phyloP scores from a whole-genome alignment of 2,329 filamentous ascomycete genomes.

The Tympanopsis confertula region DNA sequence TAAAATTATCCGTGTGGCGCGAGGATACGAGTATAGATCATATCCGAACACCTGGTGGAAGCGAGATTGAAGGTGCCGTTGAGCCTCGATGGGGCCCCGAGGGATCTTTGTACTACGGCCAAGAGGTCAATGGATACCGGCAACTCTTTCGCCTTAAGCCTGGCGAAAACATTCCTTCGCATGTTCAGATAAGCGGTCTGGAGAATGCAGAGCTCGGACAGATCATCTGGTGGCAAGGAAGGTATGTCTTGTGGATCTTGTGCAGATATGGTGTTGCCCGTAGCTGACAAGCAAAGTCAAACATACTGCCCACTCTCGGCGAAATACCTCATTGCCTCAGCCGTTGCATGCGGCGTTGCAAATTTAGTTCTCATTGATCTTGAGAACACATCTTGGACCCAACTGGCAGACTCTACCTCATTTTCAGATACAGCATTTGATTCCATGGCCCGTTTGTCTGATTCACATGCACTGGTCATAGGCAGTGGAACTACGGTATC shows the following conservation, averaged over 20 bases:
- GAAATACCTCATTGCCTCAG: slow-evolving; percentile 19
- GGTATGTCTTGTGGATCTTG: slow-evolving; percentile 4
- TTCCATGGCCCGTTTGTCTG: slow-evolving; percentile 19
- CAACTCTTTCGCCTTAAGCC: slow-evolving; percentile 29
- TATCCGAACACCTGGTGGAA: slow-evolving; percentile 33
- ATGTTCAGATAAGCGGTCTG: slow-evolving; percentile 22
- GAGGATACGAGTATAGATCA: slow-evolving; percentile 13
- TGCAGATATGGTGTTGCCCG: not conserved
- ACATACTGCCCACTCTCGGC: slow-evolving; percentile 25
- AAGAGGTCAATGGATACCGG: slow-evolving; percentile 31
- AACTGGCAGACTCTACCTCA: slow-evolving; percentile 14
- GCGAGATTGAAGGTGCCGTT: slow-evolving; percentile 26
- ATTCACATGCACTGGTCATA: slow-evolving; percentile 22
- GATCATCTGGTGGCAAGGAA: slow-evolving; percentile 16
- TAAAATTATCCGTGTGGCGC: slow-evolving; percentile 30
- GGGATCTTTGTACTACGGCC: slow-evolving; percentile 32
- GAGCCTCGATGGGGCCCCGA: slow-evolving; percentile 39
- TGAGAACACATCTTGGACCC: slow-evolving; percentile 12
- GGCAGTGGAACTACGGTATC: slow-evolving; percentile 18
- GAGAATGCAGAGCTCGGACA: slow-evolving; percentile 21
- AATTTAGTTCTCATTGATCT: slow-evolving; percentile 26
- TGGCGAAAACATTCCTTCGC: slow-evolving; percentile 10
- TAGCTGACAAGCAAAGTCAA: slow-evolving; percentile 18
- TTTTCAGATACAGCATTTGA: slow-evolving; percentile 21
- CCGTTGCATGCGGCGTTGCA: slow-evolving; percentile 17